phyloP scores from a whole-genome alignment of 1,139 yeast species.

The Ashbya aceris region DNA sequence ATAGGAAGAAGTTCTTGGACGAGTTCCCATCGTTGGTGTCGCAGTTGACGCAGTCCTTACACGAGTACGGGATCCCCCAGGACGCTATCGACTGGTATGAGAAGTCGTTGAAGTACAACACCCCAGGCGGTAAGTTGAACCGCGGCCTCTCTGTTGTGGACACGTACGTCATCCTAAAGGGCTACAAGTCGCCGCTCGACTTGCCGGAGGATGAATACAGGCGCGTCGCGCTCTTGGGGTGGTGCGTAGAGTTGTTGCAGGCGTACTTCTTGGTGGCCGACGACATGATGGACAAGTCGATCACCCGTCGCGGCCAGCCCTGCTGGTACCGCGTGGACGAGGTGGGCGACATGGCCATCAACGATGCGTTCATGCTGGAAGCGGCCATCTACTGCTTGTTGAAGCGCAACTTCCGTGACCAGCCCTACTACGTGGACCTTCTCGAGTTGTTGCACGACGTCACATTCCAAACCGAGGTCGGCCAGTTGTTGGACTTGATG shows the following conservation, averaged over 20 bases:
- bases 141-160: conserved; percentile 94
- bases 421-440: conserved; percentile 77
- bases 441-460: conserved; percentile 89
- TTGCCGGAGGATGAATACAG: conserved; percentile 62
- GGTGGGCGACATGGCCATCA: conserved; percentile 89
- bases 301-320: conserved; percentile 97
- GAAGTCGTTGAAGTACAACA: conserved; percentile 67
- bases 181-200: conserved; percentile 48
- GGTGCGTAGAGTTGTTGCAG: conserved; percentile 92
- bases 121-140: conserved; percentile 95
- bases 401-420: conserved; percentile 79
- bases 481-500: conserved; percentile 88
- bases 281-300: conserved; percentile 96
- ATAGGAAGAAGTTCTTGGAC: conserved; percentile 54
- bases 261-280: conserved; percentile 97
- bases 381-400: conserved; percentile 85
- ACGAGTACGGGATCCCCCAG: conserved; percentile 68
- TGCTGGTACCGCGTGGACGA: conserved; percentile 87
- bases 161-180: conserved; percentile 74
- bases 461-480: conserved; percentile 95
- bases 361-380: conserved; percentile 95
- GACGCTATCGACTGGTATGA: conserved; percentile 86
- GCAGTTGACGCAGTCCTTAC: conserved; percentile 59
- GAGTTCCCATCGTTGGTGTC: conserved; percentile 72
- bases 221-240: conserved; percentile 83